Evolutionary conservation across 2,329 filamentous ascomycete species (phyloP), one percentile per base, ranked within the genome.

Genomic region (Claviceps spartinae): DNA sequence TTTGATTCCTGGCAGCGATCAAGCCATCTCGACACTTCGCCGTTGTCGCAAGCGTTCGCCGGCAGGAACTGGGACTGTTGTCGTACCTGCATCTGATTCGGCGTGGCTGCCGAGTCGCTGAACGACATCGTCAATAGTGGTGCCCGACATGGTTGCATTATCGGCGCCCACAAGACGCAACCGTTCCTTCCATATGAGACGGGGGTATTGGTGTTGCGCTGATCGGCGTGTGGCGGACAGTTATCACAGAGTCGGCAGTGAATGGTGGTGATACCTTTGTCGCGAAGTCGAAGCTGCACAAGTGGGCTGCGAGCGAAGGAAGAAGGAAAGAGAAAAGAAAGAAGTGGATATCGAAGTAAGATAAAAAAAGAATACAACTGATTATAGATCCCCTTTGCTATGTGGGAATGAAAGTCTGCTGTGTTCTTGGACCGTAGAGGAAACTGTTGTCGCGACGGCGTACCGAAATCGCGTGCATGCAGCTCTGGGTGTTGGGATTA

Each of bases 101-200:
- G 70, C 30, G 30, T 34, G 30, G 30, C 30, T 71, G 62, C 72
- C 74, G 57, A 82, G 71, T 67, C 77, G 76, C 70, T 77, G 78
- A 58, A 82, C 75, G 63, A 81, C 76, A 68, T 83, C 76, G 57
- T 84, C 81, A 62, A 83, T 78, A 59, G 72, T 74, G 60, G 71
- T 75, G 56, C 71, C 72, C 69, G 79, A 77, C 80, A 83, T 83
- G 67, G 64, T 70, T 72, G 70, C 76, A 71, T 70, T 69, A 74
- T 71, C 57, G 61, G 68, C 69, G 62, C 65, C 63, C 58, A 60
- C 59, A 56, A 61, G 64, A 65, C 60, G 63, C 65, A 58, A 60
- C 52, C 54, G 55, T 58, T 55, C 55, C 57, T 67, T 60, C 67
- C 67, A 70, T 69, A 50, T 64, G 66, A 59, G 54, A 60, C 52